Conservation (phyloP, 208 protist species). For the Wallacemonas rigidus region DNA sequence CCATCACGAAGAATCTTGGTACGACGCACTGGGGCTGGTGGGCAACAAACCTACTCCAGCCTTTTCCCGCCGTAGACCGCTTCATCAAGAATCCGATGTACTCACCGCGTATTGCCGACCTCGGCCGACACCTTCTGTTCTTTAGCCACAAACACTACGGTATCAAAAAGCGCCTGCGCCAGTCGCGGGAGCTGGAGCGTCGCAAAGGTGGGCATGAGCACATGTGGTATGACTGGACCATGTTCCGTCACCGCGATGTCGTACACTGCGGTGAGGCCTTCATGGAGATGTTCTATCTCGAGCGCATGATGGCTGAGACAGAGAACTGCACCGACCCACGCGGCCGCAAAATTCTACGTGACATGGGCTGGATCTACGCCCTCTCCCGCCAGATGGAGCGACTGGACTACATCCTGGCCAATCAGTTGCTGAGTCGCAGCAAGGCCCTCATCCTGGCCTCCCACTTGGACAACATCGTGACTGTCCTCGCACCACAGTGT, state of each 20-base stretch:
- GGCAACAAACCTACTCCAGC: conserved; percentile 67
- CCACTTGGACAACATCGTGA: conserved; percentile 88
- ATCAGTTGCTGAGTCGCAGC: conserved; percentile 67
- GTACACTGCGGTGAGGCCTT: conserved; percentile 90
- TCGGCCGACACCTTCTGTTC: conserved; percentile 87
- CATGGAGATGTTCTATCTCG: conserved; percentile 84
- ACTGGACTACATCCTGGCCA: conserved; percentile 72
- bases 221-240: conserved; percentile 90
- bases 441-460: conserved; percentile 64
- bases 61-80: conserved; percentile 64
- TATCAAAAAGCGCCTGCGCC: conserved; percentile 69
- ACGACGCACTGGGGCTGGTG: conserved; percentile 92
- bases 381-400: conserved; percentile 77
- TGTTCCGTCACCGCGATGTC: conserved; percentile 86
- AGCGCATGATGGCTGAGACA: conserved; percentile 82
- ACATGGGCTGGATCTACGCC: conserved; percentile 89
- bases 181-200: conserved; percentile 79
- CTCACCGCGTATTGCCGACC: conserved; percentile 84
- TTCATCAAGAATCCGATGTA: conserved; percentile 90
- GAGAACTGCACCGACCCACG: conserved; percentile 76
- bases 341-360: conserved; percentile 81
- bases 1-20: conserved; percentile 81
- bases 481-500: conserved; percentile 86
- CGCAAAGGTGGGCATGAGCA: conserved; percentile 84
- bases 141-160: conserved; percentile 90